A percentile compares a stretch with the other conserved stretches of the same genome.
These are phyloP conservation scores for Pseudonitzschia multistriata DNA, from an alignment of 108 stramenopile species.

Conservation along the genomic window DNA sequence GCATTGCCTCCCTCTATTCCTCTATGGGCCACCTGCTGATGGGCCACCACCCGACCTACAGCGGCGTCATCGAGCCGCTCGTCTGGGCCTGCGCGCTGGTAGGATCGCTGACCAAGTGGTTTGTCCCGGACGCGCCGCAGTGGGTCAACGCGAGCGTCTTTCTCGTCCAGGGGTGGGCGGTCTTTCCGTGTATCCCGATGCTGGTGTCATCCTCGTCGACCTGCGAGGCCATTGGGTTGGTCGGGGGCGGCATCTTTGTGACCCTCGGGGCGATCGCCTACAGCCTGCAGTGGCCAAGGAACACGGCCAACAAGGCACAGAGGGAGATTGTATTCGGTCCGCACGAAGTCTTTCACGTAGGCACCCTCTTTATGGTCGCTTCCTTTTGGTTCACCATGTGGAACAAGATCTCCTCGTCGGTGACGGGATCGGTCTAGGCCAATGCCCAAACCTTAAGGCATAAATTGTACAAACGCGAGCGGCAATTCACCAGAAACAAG, in stretches of 20 bases:
- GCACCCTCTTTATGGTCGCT: background rate
- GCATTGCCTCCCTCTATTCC: conserved; percentile 11
- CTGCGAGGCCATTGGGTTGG: background rate
- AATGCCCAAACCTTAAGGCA: too few species aligned
- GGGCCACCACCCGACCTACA: background rate
- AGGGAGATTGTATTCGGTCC: background rate
- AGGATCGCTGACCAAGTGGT: background rate
- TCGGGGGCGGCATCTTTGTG: background rate
- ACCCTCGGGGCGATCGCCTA: background rate
- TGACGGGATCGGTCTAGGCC: background rate
- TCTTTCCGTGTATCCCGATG: background rate
- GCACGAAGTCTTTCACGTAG: conserved; percentile 7
- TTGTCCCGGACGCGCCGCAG: background rate
- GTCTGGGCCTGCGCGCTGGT: conserved; percentile 2
- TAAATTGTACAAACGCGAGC: too few species aligned
- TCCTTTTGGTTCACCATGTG: conserved; percentile 8
- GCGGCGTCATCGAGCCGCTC: background rate
- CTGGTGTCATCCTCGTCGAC: background rate
- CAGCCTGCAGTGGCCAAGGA: background rate
- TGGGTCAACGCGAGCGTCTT: conserved; percentile 6
- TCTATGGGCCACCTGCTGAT: background rate
- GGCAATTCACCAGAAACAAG: too few species aligned
- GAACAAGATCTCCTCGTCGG: background rate
- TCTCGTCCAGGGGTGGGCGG: conserved; percentile 10
- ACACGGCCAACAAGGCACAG: background rate